phyloP scores from a whole-genome alignment of 441 rosid genomes.

The Aleurites moluccanus region DNA sequence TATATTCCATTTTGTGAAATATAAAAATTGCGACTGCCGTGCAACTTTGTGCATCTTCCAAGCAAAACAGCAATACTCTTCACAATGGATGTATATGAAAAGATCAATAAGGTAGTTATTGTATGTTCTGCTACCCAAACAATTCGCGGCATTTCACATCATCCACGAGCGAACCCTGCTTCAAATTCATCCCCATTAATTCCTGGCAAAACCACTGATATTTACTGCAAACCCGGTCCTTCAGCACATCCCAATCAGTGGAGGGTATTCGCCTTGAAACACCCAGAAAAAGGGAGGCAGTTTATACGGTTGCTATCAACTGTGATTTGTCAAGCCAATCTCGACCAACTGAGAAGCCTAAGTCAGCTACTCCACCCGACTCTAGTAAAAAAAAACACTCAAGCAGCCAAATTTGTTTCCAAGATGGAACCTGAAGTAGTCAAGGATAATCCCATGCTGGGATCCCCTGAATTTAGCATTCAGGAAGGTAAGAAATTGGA shows the following conservation, averaged over 20 bases:
- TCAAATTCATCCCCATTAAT: neutral
- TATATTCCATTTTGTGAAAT: constrained; percentile 2
- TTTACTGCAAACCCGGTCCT: neutral
- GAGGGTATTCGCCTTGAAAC: neutral
- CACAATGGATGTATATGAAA: constrained; percentile 13
- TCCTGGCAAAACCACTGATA: neutral
- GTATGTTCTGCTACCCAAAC: constrained; percentile 12
- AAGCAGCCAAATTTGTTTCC: neutral
- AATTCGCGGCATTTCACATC: neutral
- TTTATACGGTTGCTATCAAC: neutral
- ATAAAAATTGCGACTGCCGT: too few relatives aligned
- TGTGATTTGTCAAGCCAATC: constrained; percentile 10
- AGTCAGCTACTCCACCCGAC: neutral
- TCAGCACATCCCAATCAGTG: neutral
- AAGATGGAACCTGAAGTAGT: constrained; percentile 2
- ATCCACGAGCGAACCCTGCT: too few relatives aligned
- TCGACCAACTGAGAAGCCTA: constrained; percentile 7
- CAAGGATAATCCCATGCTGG: neutral
- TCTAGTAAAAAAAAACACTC: neutral
- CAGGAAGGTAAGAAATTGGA: neutral
- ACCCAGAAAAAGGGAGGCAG: neutral
- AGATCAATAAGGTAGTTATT: constrained; percentile 19
- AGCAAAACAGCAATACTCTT: neutral
- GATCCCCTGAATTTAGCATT: neutral
- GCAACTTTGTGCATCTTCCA: neutral